These are phyloP conservation scores for Papiliotrema fonsecae DNA, from an alignment of 1,284 basidiomycete genomes.

Conservation along the genomic window DNA sequence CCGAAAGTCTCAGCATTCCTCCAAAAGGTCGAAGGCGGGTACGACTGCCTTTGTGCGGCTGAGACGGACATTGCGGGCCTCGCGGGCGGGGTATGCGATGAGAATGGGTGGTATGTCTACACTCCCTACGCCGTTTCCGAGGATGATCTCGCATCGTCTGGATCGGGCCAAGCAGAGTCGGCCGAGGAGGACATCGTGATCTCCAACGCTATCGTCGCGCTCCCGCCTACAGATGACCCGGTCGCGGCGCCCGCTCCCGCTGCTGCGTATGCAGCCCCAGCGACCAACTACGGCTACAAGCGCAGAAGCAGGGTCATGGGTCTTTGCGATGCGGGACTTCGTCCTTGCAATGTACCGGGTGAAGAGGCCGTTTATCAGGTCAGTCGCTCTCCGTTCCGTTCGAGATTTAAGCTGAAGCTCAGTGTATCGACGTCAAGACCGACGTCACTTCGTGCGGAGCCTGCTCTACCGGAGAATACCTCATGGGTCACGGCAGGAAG, in stretches of 20 bases:
- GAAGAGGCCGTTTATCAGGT: not conserved
- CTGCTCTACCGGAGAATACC: not conserved
- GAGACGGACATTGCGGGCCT: not conserved
- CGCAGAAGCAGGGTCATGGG: not conserved
- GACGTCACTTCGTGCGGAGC: not conserved
- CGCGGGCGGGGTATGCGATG: not conserved
- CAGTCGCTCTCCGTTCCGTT: not conserved
- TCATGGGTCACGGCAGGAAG: not conserved
- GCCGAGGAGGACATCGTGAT: not conserved
- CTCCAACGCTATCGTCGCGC: not conserved
- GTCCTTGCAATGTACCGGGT: not conserved
- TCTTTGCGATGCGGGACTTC: not conserved
- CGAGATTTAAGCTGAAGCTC: not conserved
- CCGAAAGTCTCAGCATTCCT: not conserved
- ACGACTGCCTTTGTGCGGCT: not conserved
- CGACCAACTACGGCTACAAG: too few relatives aligned
- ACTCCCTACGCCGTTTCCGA: not conserved
- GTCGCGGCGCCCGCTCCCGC: not conserved
- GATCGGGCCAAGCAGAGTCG: not conserved
- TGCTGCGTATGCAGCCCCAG: not conserved
- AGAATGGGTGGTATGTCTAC: not conserved
- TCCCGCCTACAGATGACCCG: not conserved
- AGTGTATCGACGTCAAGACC: conserved; percentile 1
- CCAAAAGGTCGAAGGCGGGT: not conserved
- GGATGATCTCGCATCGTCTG: not conserved